A percentile compares a stretch with the other conserved stretches of the same genome.
Conservation (phyloP, 2,329 filamentous ascomycete species). For the Diaporthe citriasiana region DNA sequence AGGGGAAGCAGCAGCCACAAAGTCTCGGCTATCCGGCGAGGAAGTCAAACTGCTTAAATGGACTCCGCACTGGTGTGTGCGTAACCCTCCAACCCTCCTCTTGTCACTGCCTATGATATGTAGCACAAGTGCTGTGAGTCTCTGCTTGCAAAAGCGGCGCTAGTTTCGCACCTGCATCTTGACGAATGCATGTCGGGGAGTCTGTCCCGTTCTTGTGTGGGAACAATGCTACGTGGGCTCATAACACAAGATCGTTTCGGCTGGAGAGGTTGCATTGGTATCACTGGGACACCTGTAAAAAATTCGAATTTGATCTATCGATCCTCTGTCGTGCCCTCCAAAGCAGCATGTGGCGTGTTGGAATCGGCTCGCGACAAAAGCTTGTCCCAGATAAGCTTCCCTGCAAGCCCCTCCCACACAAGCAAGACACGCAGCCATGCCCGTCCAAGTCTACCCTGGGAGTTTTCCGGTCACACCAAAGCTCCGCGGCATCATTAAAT, state of each 20-base stretch:
- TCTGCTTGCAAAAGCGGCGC: neutral
- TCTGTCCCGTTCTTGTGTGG: neutral
- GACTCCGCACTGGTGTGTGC: neutral
- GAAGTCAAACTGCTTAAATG: neutral
- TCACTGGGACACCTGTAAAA: neutral
- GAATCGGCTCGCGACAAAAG: conserved; percentile 4
- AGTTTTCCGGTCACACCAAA: neutral
- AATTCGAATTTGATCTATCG: neutral
- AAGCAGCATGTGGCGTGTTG: neutral
- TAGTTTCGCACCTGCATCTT: neutral
- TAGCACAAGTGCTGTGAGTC: neutral
- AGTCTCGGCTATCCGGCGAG: neutral
- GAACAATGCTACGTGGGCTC: neutral
- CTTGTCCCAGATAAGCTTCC: conserved; percentile 28
- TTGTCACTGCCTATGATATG: neutral
- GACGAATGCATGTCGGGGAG: no score
- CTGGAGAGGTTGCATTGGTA: neutral
- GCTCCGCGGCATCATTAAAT: neutral
- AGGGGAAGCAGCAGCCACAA: neutral
- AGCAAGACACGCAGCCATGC: neutral
- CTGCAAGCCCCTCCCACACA: neutral
- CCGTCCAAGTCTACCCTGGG: neutral
- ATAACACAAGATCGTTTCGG: neutral
- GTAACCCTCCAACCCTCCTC: no score
- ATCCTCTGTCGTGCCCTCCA: neutral